Percentiles rank a stretch among this genome's conserved stretches.
These are phyloP conservation scores for Exserohilum rostratum DNA, from an alignment of 2,329 filamentous ascomycete species.

Conservation along the genomic window DNA sequence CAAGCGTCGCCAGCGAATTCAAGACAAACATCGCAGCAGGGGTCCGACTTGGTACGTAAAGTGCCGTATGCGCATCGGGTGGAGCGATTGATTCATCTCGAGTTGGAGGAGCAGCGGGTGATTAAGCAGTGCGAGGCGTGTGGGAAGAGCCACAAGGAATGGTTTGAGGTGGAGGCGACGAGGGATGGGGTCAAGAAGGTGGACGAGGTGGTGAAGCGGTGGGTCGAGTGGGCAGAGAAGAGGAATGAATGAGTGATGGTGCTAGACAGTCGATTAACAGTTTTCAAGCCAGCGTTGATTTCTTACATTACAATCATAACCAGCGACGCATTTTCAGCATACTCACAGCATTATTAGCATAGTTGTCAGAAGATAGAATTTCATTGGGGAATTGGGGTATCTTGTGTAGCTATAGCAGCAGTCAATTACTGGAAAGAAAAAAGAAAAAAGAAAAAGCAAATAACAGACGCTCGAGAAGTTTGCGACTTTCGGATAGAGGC, in stretches of 20 bases:
- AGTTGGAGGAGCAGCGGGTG: slow-evolving; percentile 68
- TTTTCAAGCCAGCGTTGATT: background rate
- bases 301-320: background rate
- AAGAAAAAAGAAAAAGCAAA: background rate
- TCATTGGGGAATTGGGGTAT: slow-evolving; percentile 38
- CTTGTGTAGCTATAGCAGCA: slow-evolving; percentile 33
- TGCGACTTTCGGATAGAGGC: slow-evolving; percentile 1
- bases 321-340: background rate
- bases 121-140: slow-evolving; percentile 75
- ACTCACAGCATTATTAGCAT: background rate
- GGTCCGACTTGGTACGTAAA: slow-evolving; percentile 60
- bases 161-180: slow-evolving; percentile 87
- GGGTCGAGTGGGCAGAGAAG: slow-evolving; percentile 81
- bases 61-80: slow-evolving; percentile 87
- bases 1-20: slow-evolving; percentile 33
- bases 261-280: background rate
- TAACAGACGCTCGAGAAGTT: slow-evolving; percentile 9
- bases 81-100: slow-evolving; percentile 87
- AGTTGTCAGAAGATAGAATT: slow-evolving; percentile 2
- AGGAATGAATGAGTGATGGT: slow-evolving; percentile 10
- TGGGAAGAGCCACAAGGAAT: slow-evolving; percentile 86
- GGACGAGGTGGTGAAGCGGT: slow-evolving; percentile 78
- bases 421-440: slow-evolving; percentile 17
- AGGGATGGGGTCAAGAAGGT: slow-evolving; percentile 71
- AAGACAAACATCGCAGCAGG: background rate